phyloP scores from a whole-genome alignment of 1,284 basidiomycete genomes.

The Puccinia coronata region DNA sequence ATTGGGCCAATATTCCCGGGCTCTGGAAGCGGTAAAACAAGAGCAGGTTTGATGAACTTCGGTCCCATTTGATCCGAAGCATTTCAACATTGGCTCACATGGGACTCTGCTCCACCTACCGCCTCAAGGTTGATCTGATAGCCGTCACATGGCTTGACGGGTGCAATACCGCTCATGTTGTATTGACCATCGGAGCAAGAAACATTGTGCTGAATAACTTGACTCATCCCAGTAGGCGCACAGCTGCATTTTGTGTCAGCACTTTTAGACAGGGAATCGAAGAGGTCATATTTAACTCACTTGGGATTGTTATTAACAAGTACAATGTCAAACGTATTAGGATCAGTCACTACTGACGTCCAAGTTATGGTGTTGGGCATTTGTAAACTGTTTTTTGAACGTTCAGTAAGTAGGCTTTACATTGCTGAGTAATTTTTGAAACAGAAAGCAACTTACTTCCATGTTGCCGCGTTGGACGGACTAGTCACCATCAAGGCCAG shows the following conservation, averaged over 20 bases:
- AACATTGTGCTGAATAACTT: neutral
- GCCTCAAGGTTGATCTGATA: neutral
- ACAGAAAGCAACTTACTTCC: neutral
- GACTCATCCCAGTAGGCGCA: neutral
- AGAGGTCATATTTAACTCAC: neutral
- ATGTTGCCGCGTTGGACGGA: too few relatives aligned
- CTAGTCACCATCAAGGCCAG: too few relatives aligned
- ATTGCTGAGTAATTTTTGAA: neutral
- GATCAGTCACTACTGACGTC: neutral
- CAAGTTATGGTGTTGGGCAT: too few relatives aligned
- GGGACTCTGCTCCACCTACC: neutral
- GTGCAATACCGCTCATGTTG: too few relatives aligned
- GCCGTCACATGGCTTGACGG: too few relatives aligned
- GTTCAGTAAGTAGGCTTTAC: neutral
- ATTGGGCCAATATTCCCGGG: too few relatives aligned
- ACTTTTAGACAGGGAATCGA: neutral
- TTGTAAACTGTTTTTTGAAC: neutral
- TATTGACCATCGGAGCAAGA: neutral
- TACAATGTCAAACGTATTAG: neutral
- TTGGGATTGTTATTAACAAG: neutral
- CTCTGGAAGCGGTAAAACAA: too few relatives aligned
- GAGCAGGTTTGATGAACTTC: neutral
- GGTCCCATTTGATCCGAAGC: neutral
- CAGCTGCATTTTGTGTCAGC: neutral
- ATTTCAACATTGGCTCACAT: neutral